These are phyloP conservation scores for Malus sieversii DNA, from an alignment of 306 rosid species.

Conservation along the genomic window DNA sequence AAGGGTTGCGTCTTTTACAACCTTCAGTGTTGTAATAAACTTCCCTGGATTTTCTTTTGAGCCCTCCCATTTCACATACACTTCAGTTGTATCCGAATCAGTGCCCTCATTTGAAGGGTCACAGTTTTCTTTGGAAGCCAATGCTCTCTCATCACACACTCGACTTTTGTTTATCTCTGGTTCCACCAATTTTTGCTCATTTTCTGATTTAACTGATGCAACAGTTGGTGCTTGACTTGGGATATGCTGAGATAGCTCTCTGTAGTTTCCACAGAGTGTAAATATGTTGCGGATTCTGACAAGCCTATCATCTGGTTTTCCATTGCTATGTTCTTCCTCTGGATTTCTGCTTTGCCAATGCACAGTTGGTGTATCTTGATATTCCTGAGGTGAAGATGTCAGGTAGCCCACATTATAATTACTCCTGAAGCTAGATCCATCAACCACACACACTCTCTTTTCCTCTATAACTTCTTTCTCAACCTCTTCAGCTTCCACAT, in stretches of 20 bases:
- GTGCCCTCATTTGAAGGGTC: conserved; percentile 5
- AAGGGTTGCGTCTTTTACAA: conserved; percentile 10
- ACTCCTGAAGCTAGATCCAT: conserved; percentile 15
- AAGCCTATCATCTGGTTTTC: conserved; percentile 30
- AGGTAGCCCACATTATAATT: conserved; percentile 1
- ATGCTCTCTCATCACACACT: neutral
- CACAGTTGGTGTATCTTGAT: conserved; percentile 13
- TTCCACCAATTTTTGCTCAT: neutral
- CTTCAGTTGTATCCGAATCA: conserved; percentile 1
- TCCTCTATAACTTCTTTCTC: conserved; percentile 88
- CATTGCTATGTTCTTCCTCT: conserved; percentile 36
- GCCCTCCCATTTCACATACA: conserved; percentile 22
- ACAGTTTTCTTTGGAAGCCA: conserved; percentile 21
- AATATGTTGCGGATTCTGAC: conserved; percentile 75
- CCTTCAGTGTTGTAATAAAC: conserved; percentile 5
- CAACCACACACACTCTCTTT: conserved; percentile 60
- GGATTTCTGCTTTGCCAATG: conserved; percentile 22
- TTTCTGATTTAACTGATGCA: conserved; percentile 5
- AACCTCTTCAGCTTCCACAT: conserved; percentile 53
- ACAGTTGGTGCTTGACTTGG: conserved; percentile 36
- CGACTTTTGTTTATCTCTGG: neutral
- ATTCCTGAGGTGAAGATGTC: conserved; percentile 14
- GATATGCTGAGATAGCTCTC: conserved; percentile 64
- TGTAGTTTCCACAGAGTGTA: conserved; percentile 87
- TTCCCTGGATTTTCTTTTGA: conserved; percentile 22